phyloP scores from a whole-genome alignment of 306 rosid genomes.

The Heteromeles arbutifolia region DNA sequence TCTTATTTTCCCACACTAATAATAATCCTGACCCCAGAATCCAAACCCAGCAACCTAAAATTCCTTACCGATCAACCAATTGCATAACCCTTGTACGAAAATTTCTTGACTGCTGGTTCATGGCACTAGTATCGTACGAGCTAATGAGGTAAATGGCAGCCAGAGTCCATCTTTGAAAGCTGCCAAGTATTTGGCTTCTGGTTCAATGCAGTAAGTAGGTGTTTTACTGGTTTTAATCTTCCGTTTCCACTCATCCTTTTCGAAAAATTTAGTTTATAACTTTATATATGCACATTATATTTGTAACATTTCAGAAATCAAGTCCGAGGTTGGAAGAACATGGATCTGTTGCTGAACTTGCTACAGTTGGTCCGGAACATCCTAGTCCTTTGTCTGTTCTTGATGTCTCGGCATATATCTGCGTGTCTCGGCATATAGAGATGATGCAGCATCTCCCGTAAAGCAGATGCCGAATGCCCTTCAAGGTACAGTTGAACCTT shows the following conservation, averaged over 20 bases:
- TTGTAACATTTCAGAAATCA: conserved; percentile 40
- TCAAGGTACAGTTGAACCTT: conserved; percentile 63
- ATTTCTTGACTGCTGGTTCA: too few species aligned
- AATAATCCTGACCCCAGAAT: too few species aligned
- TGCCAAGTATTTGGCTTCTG: conserved; percentile 35
- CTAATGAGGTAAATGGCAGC: conserved; percentile 31
- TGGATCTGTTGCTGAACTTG: conserved; percentile 45
- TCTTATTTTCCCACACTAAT: too few species aligned
- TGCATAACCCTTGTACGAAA: too few species aligned
- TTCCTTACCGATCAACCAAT: too few species aligned
- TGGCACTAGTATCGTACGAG: conserved; percentile 27
- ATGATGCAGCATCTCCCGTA: conserved; percentile 50
- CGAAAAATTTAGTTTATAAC: conserved; percentile 4
- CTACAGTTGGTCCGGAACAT: conserved; percentile 47
- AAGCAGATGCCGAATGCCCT: conserved; percentile 42
- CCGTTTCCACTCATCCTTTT: conserved; percentile 15
- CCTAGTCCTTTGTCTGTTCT: conserved; percentile 86
- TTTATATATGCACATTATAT: not conserved
- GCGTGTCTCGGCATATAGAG: conserved; percentile 42
- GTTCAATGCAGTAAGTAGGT: conserved; percentile 48
- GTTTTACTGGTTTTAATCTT: conserved; percentile 4
- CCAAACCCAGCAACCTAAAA: too few species aligned
- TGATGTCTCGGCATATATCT: conserved; percentile 37
- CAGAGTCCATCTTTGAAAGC: conserved; percentile 43
- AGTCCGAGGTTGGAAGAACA: conserved; percentile 42